Percentiles rank a stretch among this genome's conserved stretches.
phyloP scores from a whole-genome alignment of 345 rosid genomes.

The Ailanthus altissimus region DNA sequence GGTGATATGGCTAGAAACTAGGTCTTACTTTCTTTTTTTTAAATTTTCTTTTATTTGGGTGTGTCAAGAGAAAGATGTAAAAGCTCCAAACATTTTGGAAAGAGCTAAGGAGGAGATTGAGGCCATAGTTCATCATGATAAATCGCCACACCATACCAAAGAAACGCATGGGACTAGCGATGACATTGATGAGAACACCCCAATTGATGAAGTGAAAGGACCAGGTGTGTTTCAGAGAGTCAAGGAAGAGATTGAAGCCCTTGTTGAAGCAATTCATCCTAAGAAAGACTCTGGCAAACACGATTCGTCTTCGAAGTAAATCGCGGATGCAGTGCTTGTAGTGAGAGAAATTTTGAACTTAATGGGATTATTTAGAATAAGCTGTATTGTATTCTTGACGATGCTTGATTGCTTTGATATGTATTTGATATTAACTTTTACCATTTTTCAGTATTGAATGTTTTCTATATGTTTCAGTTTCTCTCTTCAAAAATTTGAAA shows the following conservation, averaged over 20 bases:
- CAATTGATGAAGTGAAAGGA: slow-evolving; percentile 41
- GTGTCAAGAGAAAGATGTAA: slow-evolving; percentile 30
- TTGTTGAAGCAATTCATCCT: slow-evolving; percentile 41
- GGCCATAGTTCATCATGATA: slow-evolving; percentile 39
- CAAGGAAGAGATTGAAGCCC: slow-evolving; percentile 59
- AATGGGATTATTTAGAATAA: background rate
- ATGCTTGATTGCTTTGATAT: background rate
- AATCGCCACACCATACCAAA: slow-evolving; percentile 37
- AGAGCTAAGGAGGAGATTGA: slow-evolving; percentile 52
- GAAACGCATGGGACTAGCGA: slow-evolving; percentile 50
- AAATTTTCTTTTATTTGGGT: background rate
- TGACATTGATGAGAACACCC: slow-evolving; percentile 44
- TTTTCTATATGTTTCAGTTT: background rate
- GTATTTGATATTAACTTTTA: background rate
- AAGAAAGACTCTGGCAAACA: slow-evolving; percentile 35
- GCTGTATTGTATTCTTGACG: background rate
- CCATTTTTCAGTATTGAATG: background rate
- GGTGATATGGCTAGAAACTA: background rate
- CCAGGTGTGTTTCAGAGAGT: slow-evolving; percentile 46
- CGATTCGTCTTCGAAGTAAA: slow-evolving; percentile 14
- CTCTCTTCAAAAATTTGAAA: background rate
- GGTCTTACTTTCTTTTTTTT: background rate
- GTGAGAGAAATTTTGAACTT: background rate
- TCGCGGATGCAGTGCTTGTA: slow-evolving; percentile 12
- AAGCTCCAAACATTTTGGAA: slow-evolving; percentile 40